Percentiles rank a stretch among this genome's conserved stretches.
phyloP scores from a whole-genome alignment of 306 rosid species.

The Argentina anserina region DNA sequence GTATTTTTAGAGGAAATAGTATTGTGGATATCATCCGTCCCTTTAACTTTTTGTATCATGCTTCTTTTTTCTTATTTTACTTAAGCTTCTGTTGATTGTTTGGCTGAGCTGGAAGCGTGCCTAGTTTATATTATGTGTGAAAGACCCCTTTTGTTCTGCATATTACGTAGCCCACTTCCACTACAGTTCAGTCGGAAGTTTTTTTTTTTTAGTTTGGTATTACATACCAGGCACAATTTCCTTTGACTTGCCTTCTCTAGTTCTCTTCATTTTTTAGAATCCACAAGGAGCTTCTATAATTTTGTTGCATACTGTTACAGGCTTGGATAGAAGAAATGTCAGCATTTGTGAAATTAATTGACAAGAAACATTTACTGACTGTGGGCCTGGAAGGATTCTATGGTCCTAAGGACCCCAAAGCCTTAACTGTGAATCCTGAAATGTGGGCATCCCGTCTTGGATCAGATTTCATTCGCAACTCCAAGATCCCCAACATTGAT shows the following conservation, averaged over 20 bases:
- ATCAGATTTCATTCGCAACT: conserved; percentile 84
- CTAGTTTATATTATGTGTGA: neutral
- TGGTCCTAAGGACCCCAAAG: conserved; percentile 75
- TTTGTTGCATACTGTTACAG: conserved; percentile 43
- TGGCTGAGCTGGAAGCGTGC: conserved; percentile 8
- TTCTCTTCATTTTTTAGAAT: neutral
- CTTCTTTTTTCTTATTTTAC: neutral
- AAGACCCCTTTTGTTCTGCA: neutral
- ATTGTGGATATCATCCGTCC: neutral
- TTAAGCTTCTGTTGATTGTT: neutral
- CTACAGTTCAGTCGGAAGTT: no score
- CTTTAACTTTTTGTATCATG: neutral
- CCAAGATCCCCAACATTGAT: conserved; percentile 58
- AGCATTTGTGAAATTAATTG: conserved; percentile 68
- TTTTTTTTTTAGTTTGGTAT: no score
- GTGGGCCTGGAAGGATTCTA: conserved; percentile 95
- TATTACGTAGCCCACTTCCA: no score
- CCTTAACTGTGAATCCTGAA: conserved; percentile 69
- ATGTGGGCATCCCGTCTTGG: conserved; percentile 95
- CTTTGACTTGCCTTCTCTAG: neutral
- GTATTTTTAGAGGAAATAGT: neutral
- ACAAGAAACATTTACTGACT: conserved; percentile 88
- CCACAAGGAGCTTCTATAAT: conserved; percentile 1
- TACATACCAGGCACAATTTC: no score
- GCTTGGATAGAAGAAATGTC: conserved; percentile 99